Percentiles rank a stretch among this genome's conserved stretches.
Conservation (phyloP, 306 rosid species). For the Fagus crenata region DNA sequence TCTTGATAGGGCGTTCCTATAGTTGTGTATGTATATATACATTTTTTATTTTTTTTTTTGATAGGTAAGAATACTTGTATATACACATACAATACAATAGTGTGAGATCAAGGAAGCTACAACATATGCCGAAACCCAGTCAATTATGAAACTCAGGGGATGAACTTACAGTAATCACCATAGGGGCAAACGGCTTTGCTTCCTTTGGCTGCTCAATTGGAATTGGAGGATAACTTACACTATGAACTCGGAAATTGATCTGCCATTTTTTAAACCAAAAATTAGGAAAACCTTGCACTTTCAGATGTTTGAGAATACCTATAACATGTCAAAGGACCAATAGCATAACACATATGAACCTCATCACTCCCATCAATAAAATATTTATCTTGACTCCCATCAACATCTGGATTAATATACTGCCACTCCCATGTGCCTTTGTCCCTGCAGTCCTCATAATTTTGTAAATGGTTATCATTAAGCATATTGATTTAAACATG, state of each 20-base stretch:
- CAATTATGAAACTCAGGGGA: conserved; percentile 11
- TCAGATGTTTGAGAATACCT: conserved; percentile 13
- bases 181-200: conserved; percentile 74
- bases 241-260: conserved; percentile 60
- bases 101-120: not conserved
- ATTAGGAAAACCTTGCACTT: conserved; percentile 19
- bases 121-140: not conserved
- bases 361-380: conserved; percentile 47
- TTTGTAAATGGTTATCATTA: conserved; percentile 7
- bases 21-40: not conserved
- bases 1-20: not conserved
- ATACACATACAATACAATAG: too few relatives aligned
- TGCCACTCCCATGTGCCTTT: conserved; percentile 65
- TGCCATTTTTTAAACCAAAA: conserved; percentile 34
- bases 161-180: conserved; percentile 62
- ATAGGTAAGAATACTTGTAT: too few relatives aligned
- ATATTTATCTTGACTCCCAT: conserved; percentile 12
- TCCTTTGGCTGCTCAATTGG: conserved; percentile 69
- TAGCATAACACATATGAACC: conserved; percentile 43
- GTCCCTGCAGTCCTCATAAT: conserved; percentile 41
- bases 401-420: not conserved
- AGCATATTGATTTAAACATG: conserved; percentile 10
- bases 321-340: not conserved
- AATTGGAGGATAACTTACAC: conserved; percentile 61
- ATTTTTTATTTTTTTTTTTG: too few relatives aligned